Evolutionary conservation across 139 green algal species (phyloP), one percentile per base, ranked within the genome.

Genomic region (Mesostigma viride): DNA sequence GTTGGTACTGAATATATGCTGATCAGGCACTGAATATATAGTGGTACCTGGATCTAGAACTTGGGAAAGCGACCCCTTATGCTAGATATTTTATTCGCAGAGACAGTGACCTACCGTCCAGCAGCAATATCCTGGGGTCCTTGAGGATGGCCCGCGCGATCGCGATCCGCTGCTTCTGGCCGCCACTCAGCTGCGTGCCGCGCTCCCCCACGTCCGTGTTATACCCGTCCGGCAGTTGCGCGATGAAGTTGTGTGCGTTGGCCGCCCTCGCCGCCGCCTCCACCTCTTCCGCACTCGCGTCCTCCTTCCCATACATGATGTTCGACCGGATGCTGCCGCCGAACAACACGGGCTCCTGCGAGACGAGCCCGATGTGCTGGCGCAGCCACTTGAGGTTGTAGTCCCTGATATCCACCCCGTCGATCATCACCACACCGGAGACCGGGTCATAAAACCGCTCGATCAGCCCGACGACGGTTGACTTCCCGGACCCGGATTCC

Each of bases 401-500:
- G 14, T 69, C 17, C 1, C 61, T 35, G 0, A 95, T 65, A 70
- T 96, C 84, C 22, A 58, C 45, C 26, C 85, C 88, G 53, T 94
- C 86, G 31, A 98, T 73, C 60, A 83, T 28, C 35, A 96, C 77
- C 33, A 40, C 27, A 3, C 68, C 76, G 27, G 3, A 26, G 17
- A 31, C 35, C 17, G 24, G 11, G 5, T 81, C 56, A 76, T 97
- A 97, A 74, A 95, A 96, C 51, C 90, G 81, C 75, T 94, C 82
- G 5, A 96, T 72, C 2, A 96, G 87, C 1, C 73, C 35, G 27
- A 97, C 77, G 3, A 96, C 84, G 8, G 91, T 97, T 35, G 72
- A 87, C 82, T 99, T 99, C 74, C 90, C 92, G 58, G 76, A 89
- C 70, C 93, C 93, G 30, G 68, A 86, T 79, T 90, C 81, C 0